Conservation (phyloP, 306 rosid species). For the Comarum palustre region DNA sequence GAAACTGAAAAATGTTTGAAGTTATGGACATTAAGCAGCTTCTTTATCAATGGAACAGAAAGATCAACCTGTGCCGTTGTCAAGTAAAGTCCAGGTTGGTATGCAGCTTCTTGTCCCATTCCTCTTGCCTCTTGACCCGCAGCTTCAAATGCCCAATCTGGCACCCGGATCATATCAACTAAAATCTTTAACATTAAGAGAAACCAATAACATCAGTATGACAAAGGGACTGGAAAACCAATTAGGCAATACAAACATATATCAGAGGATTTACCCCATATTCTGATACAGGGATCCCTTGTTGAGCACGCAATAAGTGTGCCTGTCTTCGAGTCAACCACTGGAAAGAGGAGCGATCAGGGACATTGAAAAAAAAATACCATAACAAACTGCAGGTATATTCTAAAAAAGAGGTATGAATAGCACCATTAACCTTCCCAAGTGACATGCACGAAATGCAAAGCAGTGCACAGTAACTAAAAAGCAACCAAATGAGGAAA, state of each 20-base stretch:
- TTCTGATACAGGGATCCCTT: constrained; percentile 93
- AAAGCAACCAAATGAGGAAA: constrained; percentile 93
- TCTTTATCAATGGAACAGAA: background rate
- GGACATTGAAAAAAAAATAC: background rate
- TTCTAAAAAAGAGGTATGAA: background rate
- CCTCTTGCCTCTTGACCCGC: constrained; percentile 95
- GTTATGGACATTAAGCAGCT: constrained; percentile 14
- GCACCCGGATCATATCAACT: constrained; percentile 96
- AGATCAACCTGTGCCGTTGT: constrained; percentile 81
- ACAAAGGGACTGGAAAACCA: background rate
- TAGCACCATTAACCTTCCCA: constrained; percentile 66
- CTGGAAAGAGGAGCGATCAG: constrained; percentile 36
- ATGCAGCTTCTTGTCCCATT: constrained; percentile 94
- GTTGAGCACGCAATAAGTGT: constrained; percentile 88
- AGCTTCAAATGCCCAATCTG: constrained; percentile 99
- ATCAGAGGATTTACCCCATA: constrained; percentile 61
- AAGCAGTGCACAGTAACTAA: constrained; percentile 86
- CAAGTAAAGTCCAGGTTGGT: constrained; percentile 92
- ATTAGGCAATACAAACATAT: background rate
- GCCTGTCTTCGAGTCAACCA: constrained; percentile 96
- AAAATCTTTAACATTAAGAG: constrained; percentile 52
- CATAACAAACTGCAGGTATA: constrained; percentile 12
- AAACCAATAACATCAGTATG: constrained; percentile 20
- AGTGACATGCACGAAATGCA: constrained; percentile 87
- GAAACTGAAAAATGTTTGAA: background rate